Conservation (phyloP, 1,284 basidiomycete species). For the Sphaerobolus stellatus region DNA sequence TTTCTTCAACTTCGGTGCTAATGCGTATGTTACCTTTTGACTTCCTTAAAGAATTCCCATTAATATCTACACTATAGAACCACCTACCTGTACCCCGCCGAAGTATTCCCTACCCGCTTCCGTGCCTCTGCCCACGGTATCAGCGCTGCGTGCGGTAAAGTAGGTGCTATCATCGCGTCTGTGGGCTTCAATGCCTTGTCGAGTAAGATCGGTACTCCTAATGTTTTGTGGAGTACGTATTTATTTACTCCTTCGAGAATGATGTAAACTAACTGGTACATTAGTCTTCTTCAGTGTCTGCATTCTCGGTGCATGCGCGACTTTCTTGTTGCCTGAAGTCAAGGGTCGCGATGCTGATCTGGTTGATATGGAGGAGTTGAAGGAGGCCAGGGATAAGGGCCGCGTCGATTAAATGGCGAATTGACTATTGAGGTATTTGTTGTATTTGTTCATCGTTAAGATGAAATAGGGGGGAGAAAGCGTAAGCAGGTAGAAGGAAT, state of each 20-base stretch:
- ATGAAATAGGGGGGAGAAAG: no score
- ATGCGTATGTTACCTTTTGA: slow-evolving; percentile 56
- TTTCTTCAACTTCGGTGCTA: slow-evolving; percentile 87
- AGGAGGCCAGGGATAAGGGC: slow-evolving; percentile 23
- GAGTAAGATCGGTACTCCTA: slow-evolving; percentile 60
- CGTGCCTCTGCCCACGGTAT: slow-evolving; percentile 79
- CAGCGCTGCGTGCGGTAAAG: slow-evolving; percentile 76
- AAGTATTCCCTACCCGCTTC: slow-evolving; percentile 87
- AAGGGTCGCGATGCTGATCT: slow-evolving; percentile 72
- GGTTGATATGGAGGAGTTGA: slow-evolving; percentile 54
- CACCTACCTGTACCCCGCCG: slow-evolving; percentile 71
- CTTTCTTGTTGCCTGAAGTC: slow-evolving; percentile 79
- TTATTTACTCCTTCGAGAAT: slow-evolving; percentile 34
- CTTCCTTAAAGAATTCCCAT: background rate
- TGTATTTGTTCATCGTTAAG: no score
- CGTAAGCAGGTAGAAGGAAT: no score
- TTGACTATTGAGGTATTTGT: no score
- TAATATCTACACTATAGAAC: slow-evolving; percentile 37
- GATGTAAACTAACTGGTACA: slow-evolving; percentile 13
- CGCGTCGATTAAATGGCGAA: background rate
- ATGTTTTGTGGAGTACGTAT: slow-evolving; percentile 63
- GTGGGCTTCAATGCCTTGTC: slow-evolving; percentile 75
- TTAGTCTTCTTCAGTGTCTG: slow-evolving; percentile 60
- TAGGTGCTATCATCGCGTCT: slow-evolving; percentile 80
- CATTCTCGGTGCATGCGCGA: slow-evolving; percentile 57